Evolutionary conservation across 345 rosid genomes (phyloP), one percentile per base, ranked within the genome.

Genomic region (Passiflora organensis): DNA sequence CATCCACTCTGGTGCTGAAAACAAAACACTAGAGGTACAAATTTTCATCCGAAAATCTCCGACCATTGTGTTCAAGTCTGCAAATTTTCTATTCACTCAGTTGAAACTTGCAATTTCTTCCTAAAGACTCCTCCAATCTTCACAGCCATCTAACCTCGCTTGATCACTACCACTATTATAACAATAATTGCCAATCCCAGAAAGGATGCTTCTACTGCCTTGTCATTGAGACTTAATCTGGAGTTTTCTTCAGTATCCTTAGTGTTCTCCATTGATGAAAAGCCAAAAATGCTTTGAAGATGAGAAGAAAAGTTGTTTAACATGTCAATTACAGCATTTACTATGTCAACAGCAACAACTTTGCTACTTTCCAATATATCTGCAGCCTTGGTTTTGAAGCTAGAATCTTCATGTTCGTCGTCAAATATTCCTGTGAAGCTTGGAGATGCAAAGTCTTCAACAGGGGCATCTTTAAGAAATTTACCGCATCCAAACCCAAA

Each of bases 101-200:
- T 3, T 28, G 5, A 69, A 66, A 80, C 78, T 80, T 50, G 62
- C 36, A 20, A 43, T 17, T 2, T 1, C 13, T 25, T 24, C 5
- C 34, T 28, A 28, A 28, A 22, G n/a, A n/a, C n/a, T n/a, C n/a
- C n/a, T n/a, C n/a, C n/a, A n/a, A n/a, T n/a, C n/a, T n/a, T n/a
- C n/a, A n/a, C n/a, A n/a, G n/a, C n/a, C 22, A 42, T 50, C 65
- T 64, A 86, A 48, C 15, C 70, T 47, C 93, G 84, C 79, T 68
- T 90, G 60, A 84, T 37, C 60, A 82, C 69, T 32, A 84, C 90
- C 69, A 86, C 66, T 50, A 77, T 67, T 19, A 86, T 76, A 28
- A 77, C 88, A 71, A 79, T 66, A 32, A 81, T 70, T 13, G 79
- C 93, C 78, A 86, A 66, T 45, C 72, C 93, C 76, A 84, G 62